Percentiles rank a stretch among this genome's conserved stretches.
These are phyloP conservation scores for Lotus japonicus DNA, from an alignment of 306 rosid species.

Conservation along the genomic window DNA sequence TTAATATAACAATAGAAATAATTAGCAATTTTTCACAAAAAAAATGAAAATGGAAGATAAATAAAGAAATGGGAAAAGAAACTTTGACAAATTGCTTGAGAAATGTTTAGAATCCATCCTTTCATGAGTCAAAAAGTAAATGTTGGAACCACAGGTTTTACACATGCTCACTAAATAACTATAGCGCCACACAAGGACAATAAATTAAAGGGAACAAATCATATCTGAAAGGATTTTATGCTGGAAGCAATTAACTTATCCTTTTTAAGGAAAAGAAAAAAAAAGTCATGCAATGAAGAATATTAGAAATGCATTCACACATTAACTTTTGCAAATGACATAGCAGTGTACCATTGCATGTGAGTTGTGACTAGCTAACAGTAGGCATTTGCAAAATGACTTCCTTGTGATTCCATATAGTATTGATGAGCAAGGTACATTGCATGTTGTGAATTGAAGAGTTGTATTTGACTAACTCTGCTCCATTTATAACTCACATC, in stretches of 20 bases:
- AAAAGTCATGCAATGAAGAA: neutral
- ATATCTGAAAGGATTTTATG: slow-evolving; percentile 26
- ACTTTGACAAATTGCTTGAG: slow-evolving; percentile 9
- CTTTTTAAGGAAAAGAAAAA: too few species aligned
- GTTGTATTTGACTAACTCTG: neutral
- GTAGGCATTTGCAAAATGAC: slow-evolving; percentile 11
- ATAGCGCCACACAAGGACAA: slow-evolving; percentile 12
- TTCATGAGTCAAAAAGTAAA: slow-evolving; percentile 2
- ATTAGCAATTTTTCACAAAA: neutral
- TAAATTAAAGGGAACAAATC: slow-evolving; percentile 25
- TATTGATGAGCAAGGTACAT: neutral
- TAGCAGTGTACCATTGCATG: neutral
- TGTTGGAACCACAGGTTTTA: slow-evolving; percentile 18
- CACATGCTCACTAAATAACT: slow-evolving; percentile 10
- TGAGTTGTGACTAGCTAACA: slow-evolving; percentile 4
- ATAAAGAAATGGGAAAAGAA: neutral
- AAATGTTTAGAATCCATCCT: neutral
- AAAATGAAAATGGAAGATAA: neutral
- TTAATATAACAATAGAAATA: neutral
- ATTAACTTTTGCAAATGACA: neutral
- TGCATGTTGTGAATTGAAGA: neutral
- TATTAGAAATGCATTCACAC: neutral
- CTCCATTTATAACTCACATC: too few species aligned
- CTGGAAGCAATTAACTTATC: neutral
- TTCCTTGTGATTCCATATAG: neutral